Evolutionary conservation across 2,329 filamentous ascomycete genomes (phyloP), one percentile per base, ranked within the genome.

Genomic region (Colletotrichum navitas): DNA sequence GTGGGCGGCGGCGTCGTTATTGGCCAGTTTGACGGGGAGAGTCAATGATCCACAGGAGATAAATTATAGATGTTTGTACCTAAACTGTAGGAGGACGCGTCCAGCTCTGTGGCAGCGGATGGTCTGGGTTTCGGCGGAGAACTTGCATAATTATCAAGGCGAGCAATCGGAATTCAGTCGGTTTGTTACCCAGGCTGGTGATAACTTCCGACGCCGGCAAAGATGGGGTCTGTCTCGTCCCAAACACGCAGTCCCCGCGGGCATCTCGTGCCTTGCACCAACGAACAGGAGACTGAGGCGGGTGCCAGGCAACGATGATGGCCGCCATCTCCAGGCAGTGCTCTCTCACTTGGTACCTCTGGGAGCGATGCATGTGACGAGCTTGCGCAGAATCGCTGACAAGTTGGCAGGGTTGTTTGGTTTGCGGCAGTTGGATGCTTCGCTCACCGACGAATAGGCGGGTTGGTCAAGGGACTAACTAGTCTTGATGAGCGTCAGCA

Each of bases 401-500:
- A 51, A 34, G 62, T n/a, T 41, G 56, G 18, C 45, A 54, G 39
- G 59, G 45, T 36, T 45, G 52, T 36, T 59, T 70, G 54, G 7
- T 39, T 39, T 41, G 45, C 29, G 26, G 45, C 11, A 8, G 21
- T 43, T 43, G 34, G 45, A 24, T 58, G 52, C 45, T 43, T 66
- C 59, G 59, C 52, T 63, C 36, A 45, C 52, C 26, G n/a, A 32
- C 65, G 64, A 71, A 68, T 71, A 24, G 39, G 56, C 47, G 24
- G 41, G 34, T 41, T 51, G 41, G 16, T 39, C 26, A 26, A 29
- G 36, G 24, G 49, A 34, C 26, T 34, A 10, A 36, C 34, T 58
- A 36, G 59, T 18, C 5, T 16, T 58, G 51, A 63, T 54, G 65
- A 63, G 65, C 36, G 59, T 63, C 65, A 71, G 59, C 68, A 71